phyloP scores from a whole-genome alignment of 176 grass and related monocot species.

The Aegilops bicornis region DNA sequence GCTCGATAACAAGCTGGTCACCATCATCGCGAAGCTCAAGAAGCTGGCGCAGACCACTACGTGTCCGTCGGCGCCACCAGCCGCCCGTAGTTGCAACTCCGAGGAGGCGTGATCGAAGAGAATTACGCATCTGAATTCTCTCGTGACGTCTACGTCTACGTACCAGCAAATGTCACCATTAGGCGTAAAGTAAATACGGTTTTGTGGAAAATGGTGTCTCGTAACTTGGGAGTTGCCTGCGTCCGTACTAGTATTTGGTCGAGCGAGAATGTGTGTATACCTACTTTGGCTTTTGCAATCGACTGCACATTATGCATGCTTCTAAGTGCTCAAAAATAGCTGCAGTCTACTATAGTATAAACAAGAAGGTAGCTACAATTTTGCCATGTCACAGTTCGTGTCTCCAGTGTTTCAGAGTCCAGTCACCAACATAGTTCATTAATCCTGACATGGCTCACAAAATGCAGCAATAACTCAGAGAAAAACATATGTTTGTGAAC shows the following conservation, averaged over 20 bases:
- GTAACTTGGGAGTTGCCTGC: neutral
- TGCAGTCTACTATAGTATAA: neutral
- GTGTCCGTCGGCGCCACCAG: neutral
- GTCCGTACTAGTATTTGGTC: neutral
- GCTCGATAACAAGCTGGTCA: slow-evolving; percentile 89
- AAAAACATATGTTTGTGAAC: too few relatives aligned
- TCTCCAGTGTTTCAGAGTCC: neutral
- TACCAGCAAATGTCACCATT: neutral
- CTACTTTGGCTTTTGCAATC: neutral
- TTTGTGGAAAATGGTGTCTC: slow-evolving; percentile 23
- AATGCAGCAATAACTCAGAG: too few relatives aligned
- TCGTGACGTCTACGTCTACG: too few relatives aligned
- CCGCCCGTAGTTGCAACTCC: neutral
- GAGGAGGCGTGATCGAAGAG: neutral
- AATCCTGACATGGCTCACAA: neutral
- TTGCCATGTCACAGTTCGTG: neutral
- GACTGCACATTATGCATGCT: neutral
- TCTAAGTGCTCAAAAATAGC: neutral
- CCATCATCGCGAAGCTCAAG: slow-evolving; percentile 84
- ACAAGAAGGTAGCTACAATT: neutral
- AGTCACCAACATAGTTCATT: neutral
- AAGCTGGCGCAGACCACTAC: slow-evolving; percentile 61
- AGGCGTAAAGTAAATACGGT: slow-evolving; percentile 35
- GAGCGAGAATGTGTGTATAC: slow-evolving; percentile 11
- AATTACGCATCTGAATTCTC: neutral